Evolutionary conservation across 306 rosid genomes (phyloP), one percentile per base, ranked within the genome.

Genomic region (Prunus armeniaca): DNA sequence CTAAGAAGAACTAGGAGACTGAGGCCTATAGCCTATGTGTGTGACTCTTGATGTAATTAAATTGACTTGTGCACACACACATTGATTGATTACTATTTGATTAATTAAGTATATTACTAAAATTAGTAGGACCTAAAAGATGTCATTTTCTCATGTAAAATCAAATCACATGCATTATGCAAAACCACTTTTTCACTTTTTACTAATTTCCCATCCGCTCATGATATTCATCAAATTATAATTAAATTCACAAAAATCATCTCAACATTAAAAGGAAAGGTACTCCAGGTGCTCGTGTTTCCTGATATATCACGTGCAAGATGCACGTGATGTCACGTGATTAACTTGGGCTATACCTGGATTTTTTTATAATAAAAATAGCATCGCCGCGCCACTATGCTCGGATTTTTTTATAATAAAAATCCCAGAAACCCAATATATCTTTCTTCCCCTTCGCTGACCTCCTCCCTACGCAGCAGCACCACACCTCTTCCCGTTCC

Each of bases 271-370:
- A 54, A 7, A 9, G 22, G 10, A 73, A 67, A 62, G 43, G 85
- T 50, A 12, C 12, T 15, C 60, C 9, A 34, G 9, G 17, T 74
- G 69, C 83, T 79, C 81, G 75, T 65, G 78, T 30, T 69, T 12
- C 55, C 17, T 9, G 67, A 50, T 76, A 77, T 54, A 49, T 78
- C 82, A 72, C 79, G 67, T 76, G 82, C 51, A 32, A 46, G 60
- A 24, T 34, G 55, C 72, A 78, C 45, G 52, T 69, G 76, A 76
- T 34, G 72, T 27, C 27, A 15, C n/a, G 43, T 62, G 67, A 34
- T 34, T 38, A 38, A 38, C 43, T 38, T 38, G 43, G 43, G 43
- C 9, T 38, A 2, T 27, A 27, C 30, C 3, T 28, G 0, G 30
- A 28, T 28, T 28, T 27, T 27, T 27, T 27, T 27, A 27, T 27